Base-by-base conservation (phyloP, 2,329 filamentous ascomycete species). In the Cladosporium cucumerinum region DNA sequence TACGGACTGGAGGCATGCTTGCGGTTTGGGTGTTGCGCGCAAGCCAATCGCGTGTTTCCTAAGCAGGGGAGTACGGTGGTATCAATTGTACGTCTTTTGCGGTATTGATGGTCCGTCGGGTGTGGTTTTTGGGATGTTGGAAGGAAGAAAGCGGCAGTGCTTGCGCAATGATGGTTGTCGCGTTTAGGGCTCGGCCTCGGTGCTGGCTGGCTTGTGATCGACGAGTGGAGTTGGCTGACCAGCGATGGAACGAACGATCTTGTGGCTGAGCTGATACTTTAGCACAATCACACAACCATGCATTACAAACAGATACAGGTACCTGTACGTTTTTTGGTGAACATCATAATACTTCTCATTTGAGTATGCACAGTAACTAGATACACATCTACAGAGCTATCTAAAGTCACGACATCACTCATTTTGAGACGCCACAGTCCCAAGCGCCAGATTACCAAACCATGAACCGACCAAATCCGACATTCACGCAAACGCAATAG, bases 1-100 rank as follows among this genome's bases (percentile, higher is more conserved):
- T 58, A 58, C 55, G 55, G 34, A 58, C 55, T 58, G 55, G 55
- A 14, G 55, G 55, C 55, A 58, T 58, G n/a, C 7, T 46, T 46
- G 23, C 14, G 12, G 36, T 21, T 36, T 46, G 3, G 23, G 0
- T 8, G 23, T n/a, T 43, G 36, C 18, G 55, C 16, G 21, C 55
- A 32, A 54, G 51, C 11, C 5, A 18, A 28, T 32, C 8, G 23
- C 25, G 26, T 30, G 23, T 28, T 21, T 21, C 11, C 10, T 8
- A 23, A 3, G n/a, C 39, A 46, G 39, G 5, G 1, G n/a, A 46
- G 39, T 46, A 7, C 23, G 3, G 8, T 10, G n/a, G 39, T 46
- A 3, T 1, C 5, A 21, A n/a, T 23, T n/a, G 39, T 11, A 46
- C 8, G 39, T 46, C 10, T 21, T 23, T 46, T 10, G 39, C 39